Conservation (phyloP, 805 yeast genomes). For the Yarrowia sp. region DNA sequence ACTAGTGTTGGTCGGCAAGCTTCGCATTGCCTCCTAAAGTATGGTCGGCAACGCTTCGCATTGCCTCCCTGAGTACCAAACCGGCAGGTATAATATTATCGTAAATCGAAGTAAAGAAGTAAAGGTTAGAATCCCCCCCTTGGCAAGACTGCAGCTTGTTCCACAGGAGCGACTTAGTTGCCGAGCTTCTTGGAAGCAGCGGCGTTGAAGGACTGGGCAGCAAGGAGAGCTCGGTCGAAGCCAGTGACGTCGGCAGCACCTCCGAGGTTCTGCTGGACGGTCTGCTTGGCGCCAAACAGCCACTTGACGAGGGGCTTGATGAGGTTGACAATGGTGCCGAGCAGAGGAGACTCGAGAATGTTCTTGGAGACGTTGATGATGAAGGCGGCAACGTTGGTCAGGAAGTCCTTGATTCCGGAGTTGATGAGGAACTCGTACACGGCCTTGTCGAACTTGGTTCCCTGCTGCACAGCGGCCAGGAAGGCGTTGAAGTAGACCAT, state of each 20-base stretch:
- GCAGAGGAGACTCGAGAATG: conserved; percentile 21
- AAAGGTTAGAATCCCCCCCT: neutral
- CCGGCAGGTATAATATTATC: too few relatives aligned
- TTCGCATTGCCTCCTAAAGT: neutral
- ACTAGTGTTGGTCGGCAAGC: neutral
- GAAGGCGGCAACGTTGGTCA: conserved; percentile 19
- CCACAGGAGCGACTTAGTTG: neutral
- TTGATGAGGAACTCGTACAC: conserved; percentile 25
- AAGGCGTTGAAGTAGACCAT: conserved; percentile 26
- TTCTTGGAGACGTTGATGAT: conserved; percentile 17
- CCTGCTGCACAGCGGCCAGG: conserved; percentile 20
- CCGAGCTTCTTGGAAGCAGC: conserved; percentile 18
- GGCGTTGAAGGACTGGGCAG: conserved; percentile 19
- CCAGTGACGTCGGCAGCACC: neutral
- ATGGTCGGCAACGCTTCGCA: neutral
- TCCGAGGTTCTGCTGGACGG: conserved; percentile 18
- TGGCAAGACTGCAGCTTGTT: conserved; percentile 25
- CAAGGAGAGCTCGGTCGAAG: conserved; percentile 22
- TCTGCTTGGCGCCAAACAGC: conserved; percentile 16
- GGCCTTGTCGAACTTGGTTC: conserved; percentile 25
- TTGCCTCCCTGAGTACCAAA: neutral
- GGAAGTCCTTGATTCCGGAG: conserved; percentile 23
- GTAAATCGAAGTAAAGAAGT: neutral
- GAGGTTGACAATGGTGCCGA: conserved; percentile 20
- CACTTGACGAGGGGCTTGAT: conserved; percentile 21